phyloP scores from a whole-genome alignment of 164 flowering plant species.

The Vitis amurensis region DNA sequence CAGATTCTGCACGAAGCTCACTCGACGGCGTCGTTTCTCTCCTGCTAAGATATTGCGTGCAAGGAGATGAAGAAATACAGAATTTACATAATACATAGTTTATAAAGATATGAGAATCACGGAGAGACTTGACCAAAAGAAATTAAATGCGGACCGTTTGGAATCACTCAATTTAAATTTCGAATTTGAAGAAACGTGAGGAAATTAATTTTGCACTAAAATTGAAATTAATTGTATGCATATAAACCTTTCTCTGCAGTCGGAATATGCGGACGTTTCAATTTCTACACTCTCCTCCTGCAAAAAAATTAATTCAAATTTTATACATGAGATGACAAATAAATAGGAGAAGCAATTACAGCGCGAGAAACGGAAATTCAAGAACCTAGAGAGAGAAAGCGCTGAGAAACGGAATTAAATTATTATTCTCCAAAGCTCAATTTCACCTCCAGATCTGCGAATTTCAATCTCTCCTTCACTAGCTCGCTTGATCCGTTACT shows the following conservation, averaged over 20 bases:
- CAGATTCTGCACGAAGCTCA: constrained; percentile 21
- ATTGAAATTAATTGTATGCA: not conserved
- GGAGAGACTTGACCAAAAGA: constrained; percentile 1
- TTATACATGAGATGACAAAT: not conserved
- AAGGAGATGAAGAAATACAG: not conserved
- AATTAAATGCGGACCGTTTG: constrained; percentile 7
- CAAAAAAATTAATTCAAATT: not conserved
- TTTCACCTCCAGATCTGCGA: constrained; percentile 50
- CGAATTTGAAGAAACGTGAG: constrained; percentile 7
- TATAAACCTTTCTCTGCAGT: constrained; percentile 31
- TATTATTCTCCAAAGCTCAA: not conserved
- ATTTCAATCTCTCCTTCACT: constrained; percentile 21
- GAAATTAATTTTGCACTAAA: not conserved
- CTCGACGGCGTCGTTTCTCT: constrained; percentile 35
- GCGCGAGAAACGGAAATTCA: constrained; percentile 9
- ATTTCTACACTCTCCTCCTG: constrained; percentile 30
- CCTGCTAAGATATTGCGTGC: constrained; percentile 22
- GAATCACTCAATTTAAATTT: constrained; percentile 4
- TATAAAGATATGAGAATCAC: not conserved
- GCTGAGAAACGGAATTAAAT: constrained; percentile 1
- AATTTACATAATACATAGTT: no score
- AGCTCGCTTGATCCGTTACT: constrained; percentile 47
- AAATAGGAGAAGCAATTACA: constrained; percentile 15
- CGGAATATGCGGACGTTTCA: constrained; percentile 22
- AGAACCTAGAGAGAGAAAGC: not conserved